Evolutionary conservation across 192 early-diverging fungal genomes (phyloP), one percentile per base, ranked within the genome.

Genomic region (Backusella australiensis): DNA sequence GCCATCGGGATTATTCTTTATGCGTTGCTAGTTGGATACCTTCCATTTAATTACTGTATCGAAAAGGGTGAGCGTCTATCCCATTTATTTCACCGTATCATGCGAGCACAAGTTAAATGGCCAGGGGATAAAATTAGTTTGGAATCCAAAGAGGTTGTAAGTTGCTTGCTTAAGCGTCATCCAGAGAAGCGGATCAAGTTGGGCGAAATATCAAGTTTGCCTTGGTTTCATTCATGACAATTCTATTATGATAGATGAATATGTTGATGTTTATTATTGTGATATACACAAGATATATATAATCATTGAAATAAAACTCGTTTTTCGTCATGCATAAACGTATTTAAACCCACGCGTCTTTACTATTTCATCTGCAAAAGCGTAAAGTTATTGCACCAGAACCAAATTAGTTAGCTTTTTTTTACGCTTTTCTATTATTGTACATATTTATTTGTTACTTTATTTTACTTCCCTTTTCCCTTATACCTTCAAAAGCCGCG

Each of bases 1-100:
- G 84, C 93, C 5, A 78, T 95, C 1, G 95, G 94, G 15, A 88
- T 92, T 29, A 86, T 96, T 3, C 85, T 96, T 23, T 96, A 92
- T 80, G 89, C 91, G 14, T 77, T 96, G 59, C 69, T 96, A 19
- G 86, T 91, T 3, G 94, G 92, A 1, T 84, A 87, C 65, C 75
- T 96, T 32, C 95, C 95, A 0, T 96, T 96, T 77, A 87, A 88
- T 69, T 90, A 91, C 78, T 85, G 86, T 38, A 78, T 82, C 4
- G 86, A 80, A 32, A 77, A 82, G 81, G 86, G 74, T 67, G 85
- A 86, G 75, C 77, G 68, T 29, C 81, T 82, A 46, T 82, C 80
- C 23, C 81, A 77, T 32, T 86, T 93, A 76, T 85, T 92, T 75
- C 87, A 88, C 74, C 84, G 85, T 65, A 92, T 93, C 78, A 82